These are phyloP conservation scores for Penicillium sp. DNA, from an alignment of 2,329 filamentous ascomycete genomes.

Conservation along the genomic window DNA sequence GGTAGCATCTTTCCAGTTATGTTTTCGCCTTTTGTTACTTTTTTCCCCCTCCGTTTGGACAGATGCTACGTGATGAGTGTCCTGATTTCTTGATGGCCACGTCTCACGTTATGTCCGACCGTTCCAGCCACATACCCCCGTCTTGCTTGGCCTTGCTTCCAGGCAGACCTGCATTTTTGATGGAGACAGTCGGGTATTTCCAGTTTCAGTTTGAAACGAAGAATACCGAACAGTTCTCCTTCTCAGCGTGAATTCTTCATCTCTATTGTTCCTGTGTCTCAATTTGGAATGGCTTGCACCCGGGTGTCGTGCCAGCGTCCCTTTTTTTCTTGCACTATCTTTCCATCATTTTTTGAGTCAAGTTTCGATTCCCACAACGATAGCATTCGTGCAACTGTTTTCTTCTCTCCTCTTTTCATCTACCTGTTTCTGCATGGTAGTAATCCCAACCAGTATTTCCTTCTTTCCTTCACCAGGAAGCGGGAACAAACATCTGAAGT, in stretches of 20 bases:
- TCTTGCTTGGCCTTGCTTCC: conserved; percentile 5
- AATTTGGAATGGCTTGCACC: conserved; percentile 7
- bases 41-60: conserved; percentile 12
- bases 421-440: background rate
- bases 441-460: background rate
- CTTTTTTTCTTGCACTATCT: background rate
- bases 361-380: background rate
- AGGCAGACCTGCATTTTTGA: conserved; percentile 19
- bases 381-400: background rate
- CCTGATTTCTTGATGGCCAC: background rate
- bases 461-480: background rate
- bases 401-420: background rate
- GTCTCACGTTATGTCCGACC: conserved; percentile 5
- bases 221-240: background rate
- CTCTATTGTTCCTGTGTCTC: background rate
- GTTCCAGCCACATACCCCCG: conserved; percentile 24
- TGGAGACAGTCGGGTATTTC: conserved; percentile 6
- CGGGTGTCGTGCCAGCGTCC: conserved; percentile 1
- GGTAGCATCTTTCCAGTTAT: background rate
- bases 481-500: background rate
- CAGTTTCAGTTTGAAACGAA: background rate
- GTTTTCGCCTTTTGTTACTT: conserved; percentile 9
- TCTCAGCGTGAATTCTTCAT: background rate
- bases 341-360: conserved; percentile 2
- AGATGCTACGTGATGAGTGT: conserved; percentile 5